phyloP scores from a whole-genome alignment of 805 yeast genomes.

The Ogataea glucozyma region DNA sequence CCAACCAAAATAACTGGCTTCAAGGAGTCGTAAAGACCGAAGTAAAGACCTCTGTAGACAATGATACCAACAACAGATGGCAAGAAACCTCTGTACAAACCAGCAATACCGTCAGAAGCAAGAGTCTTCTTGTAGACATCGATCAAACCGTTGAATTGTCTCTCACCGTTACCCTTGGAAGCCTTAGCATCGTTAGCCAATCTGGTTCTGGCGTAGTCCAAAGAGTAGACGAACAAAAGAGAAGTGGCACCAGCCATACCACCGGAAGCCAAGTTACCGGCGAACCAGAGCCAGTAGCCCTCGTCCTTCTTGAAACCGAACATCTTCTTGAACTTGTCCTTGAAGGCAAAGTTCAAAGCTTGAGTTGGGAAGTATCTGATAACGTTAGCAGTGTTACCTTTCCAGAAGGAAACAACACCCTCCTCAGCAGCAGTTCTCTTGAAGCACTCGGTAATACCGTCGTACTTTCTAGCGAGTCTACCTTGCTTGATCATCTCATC shows the following conservation, averaged over 20 bases:
- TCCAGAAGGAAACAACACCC: slow-evolving; percentile 94
- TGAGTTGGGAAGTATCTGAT: slow-evolving; percentile 99
- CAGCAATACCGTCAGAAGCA: slow-evolving; percentile 95
- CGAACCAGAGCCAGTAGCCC: slow-evolving; percentile 90
- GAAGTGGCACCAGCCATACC: slow-evolving; percentile 98
- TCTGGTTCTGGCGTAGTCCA: slow-evolving; percentile 98
- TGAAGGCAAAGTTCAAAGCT: slow-evolving; percentile 98
- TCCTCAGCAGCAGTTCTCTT: slow-evolving; percentile 90
- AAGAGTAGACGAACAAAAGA: slow-evolving; percentile 88
- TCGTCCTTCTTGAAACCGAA: slow-evolving; percentile 97
- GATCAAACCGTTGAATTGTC: slow-evolving; percentile 95
- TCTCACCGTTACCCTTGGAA: slow-evolving; percentile 79
- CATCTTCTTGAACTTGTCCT: slow-evolving; percentile 93
- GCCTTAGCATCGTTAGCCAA: slow-evolving; percentile 98
- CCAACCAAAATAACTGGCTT: slow-evolving; percentile 95
- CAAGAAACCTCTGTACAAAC: slow-evolving; percentile 99
- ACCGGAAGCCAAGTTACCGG: slow-evolving; percentile 98
- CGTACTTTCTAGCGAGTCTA: slow-evolving; percentile 82
- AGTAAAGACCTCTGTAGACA: slow-evolving; percentile 99
- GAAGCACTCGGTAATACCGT: slow-evolving; percentile 93
- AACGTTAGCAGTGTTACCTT: slow-evolving; percentile 99
- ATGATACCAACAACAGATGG: slow-evolving; percentile 97
- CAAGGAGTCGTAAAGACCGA: slow-evolving; percentile 95
- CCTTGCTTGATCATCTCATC: slow-evolving; percentile 99
- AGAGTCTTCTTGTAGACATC: slow-evolving; percentile 96